Evolutionary conservation across 2,329 filamentous ascomycete genomes (phyloP).

Genomic region (Periconia sp.): DNA sequence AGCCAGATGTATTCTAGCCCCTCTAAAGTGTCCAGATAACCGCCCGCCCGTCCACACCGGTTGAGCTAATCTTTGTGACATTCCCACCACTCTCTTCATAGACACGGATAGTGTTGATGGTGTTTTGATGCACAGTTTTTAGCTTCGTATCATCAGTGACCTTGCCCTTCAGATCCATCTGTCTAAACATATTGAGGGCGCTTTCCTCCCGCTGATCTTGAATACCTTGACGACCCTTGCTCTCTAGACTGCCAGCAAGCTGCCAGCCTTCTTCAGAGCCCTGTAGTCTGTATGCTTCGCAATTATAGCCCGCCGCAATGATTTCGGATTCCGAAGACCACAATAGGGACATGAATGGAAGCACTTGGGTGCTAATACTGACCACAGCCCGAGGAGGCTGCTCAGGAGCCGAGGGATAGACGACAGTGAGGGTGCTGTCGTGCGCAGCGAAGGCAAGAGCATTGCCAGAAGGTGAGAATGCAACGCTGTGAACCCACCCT

Average conservation of each 20-base stretch:
- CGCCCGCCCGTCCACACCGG: slow-evolving; percentile 51
- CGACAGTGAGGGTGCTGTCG: slow-evolving; percentile 94
- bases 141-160: slow-evolving; percentile 88
- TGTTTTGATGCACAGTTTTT: slow-evolving; percentile 96
- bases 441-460: slow-evolving; percentile 93
- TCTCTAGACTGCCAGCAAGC: slow-evolving; percentile 77
- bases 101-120: slow-evolving; percentile 79
- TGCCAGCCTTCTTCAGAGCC: slow-evolving; percentile 82
- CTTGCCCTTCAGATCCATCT: slow-evolving; percentile 98
- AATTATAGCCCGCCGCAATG: slow-evolving; percentile 87
- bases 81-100: slow-evolving; percentile 67
- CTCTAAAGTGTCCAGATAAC: slow-evolving; percentile 51
- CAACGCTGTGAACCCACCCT: slow-evolving; percentile 92
- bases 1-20: background rate
- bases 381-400: slow-evolving; percentile 89
- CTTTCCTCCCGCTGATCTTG: slow-evolving; percentile 78
- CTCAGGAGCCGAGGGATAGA: slow-evolving; percentile 89
- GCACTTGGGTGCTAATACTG: slow-evolving; percentile 82
- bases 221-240: slow-evolving; percentile 63
- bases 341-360: slow-evolving; percentile 89
- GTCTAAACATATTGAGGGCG: slow-evolving; percentile 95
- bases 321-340: slow-evolving; percentile 94
- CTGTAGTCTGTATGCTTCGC: slow-evolving; percentile 85
- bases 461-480: slow-evolving; percentile 89
- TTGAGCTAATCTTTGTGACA: slow-evolving; percentile 78